Evolutionary conservation across 495 filamentous ascomycete species (phyloP), one percentile per base, ranked within the genome.

Genomic region (Astrothelium subdiscretum): DNA sequence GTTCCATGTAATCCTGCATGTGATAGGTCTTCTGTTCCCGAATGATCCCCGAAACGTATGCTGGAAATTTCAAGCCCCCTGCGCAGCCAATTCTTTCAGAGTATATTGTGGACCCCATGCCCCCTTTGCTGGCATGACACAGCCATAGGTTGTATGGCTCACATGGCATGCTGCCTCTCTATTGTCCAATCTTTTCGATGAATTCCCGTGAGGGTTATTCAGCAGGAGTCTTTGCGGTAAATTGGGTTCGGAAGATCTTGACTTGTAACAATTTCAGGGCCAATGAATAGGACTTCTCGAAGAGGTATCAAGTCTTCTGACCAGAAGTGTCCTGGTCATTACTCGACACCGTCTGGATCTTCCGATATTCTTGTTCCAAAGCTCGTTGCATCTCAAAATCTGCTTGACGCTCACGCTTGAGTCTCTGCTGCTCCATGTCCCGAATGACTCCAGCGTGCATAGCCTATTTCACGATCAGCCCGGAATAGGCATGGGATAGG

Each of bases 371-470:
- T 68, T 89, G 81, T 74, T 97, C 91, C 48, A 99, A 76, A 24
- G 76, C 79, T 64, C 81, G 83, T 74, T 99, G 94, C 83, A 92
- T 83, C 63, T 96, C 90, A 68, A 97, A 99, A 64, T 99, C 95
- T 61, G 88, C 83, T 73, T 91, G 87, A 26, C 95, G 85, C 63
- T 78, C 76, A 66, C 82, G 80, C 76, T 96, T 96, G 58, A 97
- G 69, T 32, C 87, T 84, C 70, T 96, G 91, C 72, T 95, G 92
- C 69, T 97, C 92, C 78, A 96, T 88, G 68, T 97, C 95, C 48
- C 92, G 88, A 67, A 97, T 78, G 8, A 99, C 94, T 18, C 95
- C 95, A 62, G 84, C 83, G 71, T 99, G 94, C 94, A 99, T 99
- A 44, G 90, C 88, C 92, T 96, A 70, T 42, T 29, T 32, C 31